Evolutionary conservation across 2,329 filamentous ascomycete species (phyloP), one percentile per base, ranked within the genome.

Genomic region (Chaetomiaceae sp.): DNA sequence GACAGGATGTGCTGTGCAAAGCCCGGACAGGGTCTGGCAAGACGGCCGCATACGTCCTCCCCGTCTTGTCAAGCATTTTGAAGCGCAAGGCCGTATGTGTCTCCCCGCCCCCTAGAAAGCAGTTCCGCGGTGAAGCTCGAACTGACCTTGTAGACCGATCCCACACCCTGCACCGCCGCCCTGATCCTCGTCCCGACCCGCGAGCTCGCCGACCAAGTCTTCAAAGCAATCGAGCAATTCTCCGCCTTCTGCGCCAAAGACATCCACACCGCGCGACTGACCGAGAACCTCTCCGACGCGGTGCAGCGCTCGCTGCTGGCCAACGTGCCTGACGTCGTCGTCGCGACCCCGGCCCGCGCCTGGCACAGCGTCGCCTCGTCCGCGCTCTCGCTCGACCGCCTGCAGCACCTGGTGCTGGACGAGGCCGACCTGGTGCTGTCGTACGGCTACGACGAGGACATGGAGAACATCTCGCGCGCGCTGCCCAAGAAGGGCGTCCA

Each of bases 1-100:
- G 93, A 11, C 84, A 88, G 60, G 89, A 97, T 73, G 82, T 98
- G 38, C 73, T 97, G 32, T 90, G 89, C 45, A 89, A 91, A 61
- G 88, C 91, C 30, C 94, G 91, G 66, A 97, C 93, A 5, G 93
- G 93, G 11, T 95, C 90, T 4, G 93, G 93, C 56, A 98, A 98
- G 74, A 98, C 93, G 10, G 88, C 88, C n/a, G 91, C 93, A 40
- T 97, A 97, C 63, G 72, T 95, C 6, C 75, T 98, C 34, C 93
- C 93, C 1, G 76, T 95, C n/a, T 69, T 98, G 14, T 86, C 95
- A 56, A 78, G 79, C 29, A 86, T 95, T 51, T 70, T 98, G 46
- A 86, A 84, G 62, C 79, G 80, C 55, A 95, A 95, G 68, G 51
- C 49, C 39, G 59, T 63, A 45, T 14, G 56, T 55, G 7, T 34